Evolutionary conservation across 2,329 filamentous ascomycete species (phyloP).

Genomic region (Epicoccum sorghinum): DNA sequence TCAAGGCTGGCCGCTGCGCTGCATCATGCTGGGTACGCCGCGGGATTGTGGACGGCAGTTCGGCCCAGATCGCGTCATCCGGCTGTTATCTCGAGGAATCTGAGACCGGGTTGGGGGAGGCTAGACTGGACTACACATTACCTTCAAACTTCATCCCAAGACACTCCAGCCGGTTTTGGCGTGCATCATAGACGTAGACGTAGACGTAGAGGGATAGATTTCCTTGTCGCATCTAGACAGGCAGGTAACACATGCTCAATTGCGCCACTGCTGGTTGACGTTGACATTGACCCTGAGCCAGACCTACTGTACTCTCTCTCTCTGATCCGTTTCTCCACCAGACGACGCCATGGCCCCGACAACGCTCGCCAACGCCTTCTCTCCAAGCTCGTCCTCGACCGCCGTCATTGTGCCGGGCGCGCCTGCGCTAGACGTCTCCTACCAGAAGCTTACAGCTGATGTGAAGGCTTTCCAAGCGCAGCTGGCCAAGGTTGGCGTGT

Average conservation of each 20-base stretch:
- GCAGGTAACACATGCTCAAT: constrained; percentile 2
- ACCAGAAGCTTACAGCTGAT: constrained; percentile 69
- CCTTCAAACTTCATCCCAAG: neutral
- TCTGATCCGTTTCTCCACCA: constrained; percentile 6
- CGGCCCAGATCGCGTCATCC: constrained; percentile 18
- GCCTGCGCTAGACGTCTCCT: constrained; percentile 70
- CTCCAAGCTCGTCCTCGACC: constrained; percentile 56
- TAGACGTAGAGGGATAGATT: constrained; percentile 6
- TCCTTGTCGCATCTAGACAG: constrained; percentile 3
- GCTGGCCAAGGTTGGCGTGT: constrained; percentile 76
- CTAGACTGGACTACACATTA: neutral
- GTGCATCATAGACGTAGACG: constrained; percentile 1
- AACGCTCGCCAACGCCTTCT: constrained; percentile 65
- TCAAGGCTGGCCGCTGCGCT: neutral
- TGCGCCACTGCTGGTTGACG: neutral
- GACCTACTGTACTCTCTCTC: neutral
- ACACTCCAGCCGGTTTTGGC: constrained; percentile 9
- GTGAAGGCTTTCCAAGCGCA: constrained; percentile 75
- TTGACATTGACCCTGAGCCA: constrained; percentile 5
- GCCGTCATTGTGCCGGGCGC: constrained; percentile 78
- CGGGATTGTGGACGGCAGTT: constrained; percentile 5
- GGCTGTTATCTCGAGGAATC: constrained; percentile 6
- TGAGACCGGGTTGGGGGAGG: constrained; percentile 7
- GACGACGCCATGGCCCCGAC: constrained; percentile 56
- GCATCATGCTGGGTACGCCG: constrained; percentile 3